Evolutionary conservation across 2,329 filamentous ascomycete species (phyloP), one percentile per base, ranked within the genome.

Genomic region (Thelonectria olida): DNA sequence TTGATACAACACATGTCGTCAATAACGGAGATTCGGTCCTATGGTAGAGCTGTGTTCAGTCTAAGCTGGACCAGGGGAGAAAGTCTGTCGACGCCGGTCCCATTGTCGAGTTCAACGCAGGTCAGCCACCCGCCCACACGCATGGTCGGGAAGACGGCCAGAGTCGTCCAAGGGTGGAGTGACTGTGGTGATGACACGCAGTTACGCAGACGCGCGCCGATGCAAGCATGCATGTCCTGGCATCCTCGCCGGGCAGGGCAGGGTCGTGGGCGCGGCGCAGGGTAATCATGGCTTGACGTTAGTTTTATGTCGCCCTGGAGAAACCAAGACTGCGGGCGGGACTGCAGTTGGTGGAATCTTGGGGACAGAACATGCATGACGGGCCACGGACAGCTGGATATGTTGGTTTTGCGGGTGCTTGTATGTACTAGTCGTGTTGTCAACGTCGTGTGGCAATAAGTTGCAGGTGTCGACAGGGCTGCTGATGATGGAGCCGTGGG

Each of bases 151-250:
- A 69, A 67, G 60, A 58, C 62, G 56, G 63, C 58, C 60, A 54
- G 34, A 38, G 42, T 61, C 53, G 34, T 53, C 45, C 20, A 56
- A 54, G 52, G 61, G 62, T 69, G 51, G 65, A 65, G 52, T 52
- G 23, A 61, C 45, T 54, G 50, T 45, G 42, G 54, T 61, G 57
- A 71, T 70, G 69, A 65, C 64, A 70, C 58, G 66, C 69, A 70
- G 67, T 59, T 66, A 52, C 61, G 65, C 59, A 66, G 28, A 23
- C 28, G 61, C 55, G 54, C 61, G 22, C 27, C 38, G 50, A 61
- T 34, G 38, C 58, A 60, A 20, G n/a, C 22, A 48, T 41, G 23
- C 42, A 54, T 34, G 15, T 20, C 44, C 50, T 51, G 47, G 44
- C 50, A 42, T 36, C 51, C 34, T 54, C 42, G 22, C 50, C 44